Evolutionary conservation across 2,329 filamentous ascomycete genomes (phyloP).

Genomic region (Aspergillaceae sp.): DNA sequence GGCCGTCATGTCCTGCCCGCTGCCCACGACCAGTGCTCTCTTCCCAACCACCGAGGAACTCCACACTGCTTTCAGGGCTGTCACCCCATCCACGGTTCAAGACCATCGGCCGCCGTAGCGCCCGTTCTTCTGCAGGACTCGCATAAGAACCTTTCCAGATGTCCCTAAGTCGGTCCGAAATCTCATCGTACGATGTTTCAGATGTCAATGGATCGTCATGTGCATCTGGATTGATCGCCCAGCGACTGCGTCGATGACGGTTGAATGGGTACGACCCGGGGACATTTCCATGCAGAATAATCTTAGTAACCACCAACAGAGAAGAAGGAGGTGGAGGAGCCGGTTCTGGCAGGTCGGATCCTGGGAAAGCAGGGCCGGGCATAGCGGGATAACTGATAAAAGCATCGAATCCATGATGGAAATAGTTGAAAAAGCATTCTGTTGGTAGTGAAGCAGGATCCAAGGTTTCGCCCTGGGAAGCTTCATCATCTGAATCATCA

Average conservation of each 20-base stretch:
- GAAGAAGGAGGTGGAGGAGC: slow-evolving; percentile 36
- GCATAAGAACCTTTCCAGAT: slow-evolving; percentile 62
- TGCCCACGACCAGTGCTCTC: slow-evolving; percentile 49
- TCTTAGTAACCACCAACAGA: slow-evolving; percentile 74
- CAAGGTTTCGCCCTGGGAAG: slow-evolving; percentile 46
- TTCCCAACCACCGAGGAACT: slow-evolving; percentile 78
- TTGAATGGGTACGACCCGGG: slow-evolving; percentile 97
- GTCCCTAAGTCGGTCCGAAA: slow-evolving; percentile 59
- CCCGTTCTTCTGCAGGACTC: slow-evolving; percentile 45
- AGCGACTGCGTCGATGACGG: slow-evolving; percentile 78
- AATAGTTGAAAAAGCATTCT: slow-evolving; percentile 91
- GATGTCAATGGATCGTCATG: slow-evolving; percentile 51
- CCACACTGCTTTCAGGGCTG: slow-evolving; percentile 80
- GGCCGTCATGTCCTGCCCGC: slow-evolving; percentile 34
- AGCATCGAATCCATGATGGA: slow-evolving; percentile 88
- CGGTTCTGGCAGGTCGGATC: slow-evolving; percentile 28
- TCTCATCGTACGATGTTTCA: slow-evolving; percentile 67
- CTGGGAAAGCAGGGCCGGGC: slow-evolving; percentile 56
- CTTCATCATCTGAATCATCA: slow-evolving; percentile 58
- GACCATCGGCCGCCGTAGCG: slow-evolving; percentile 61
- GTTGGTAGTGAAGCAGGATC: slow-evolving; percentile 46
- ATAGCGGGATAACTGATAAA: slow-evolving; percentile 70
- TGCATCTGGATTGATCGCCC: slow-evolving; percentile 56
- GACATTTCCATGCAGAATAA: slow-evolving; percentile 91
- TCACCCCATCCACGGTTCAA: slow-evolving; percentile 86